Evolutionary conservation across 1,284 basidiomycete genomes (phyloP), one percentile per base, ranked within the genome.

Genomic region (Mycocalia duriaeana): DNA sequence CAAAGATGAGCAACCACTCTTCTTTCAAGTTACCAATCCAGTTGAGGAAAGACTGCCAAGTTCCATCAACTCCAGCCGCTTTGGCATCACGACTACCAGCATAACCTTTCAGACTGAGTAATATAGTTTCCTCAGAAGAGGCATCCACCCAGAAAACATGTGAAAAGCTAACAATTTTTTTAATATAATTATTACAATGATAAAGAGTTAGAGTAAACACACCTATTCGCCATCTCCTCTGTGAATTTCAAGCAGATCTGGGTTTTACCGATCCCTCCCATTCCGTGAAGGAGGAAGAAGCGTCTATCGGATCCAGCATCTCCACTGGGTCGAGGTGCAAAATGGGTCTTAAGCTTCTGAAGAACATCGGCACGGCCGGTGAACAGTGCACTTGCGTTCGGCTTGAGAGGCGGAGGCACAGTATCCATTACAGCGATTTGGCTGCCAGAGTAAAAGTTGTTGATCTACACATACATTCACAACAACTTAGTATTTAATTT

Each of bases 111-210:
- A 50, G 16, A 19, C 23, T 28, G 20, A 20, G 25, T 4, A 18
- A 16, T 18, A 50, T 50, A 16, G 49, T 47, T 25, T 18, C 25
- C 18, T 47, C 18, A 23, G 45, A 47, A 23, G 49, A 47, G 19
- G 49, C 49, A 48, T 50, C 49, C 44, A 50, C 41, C 49, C 49
- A 50, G 25, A 50, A 47, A 6, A 50, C 34, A 41, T 48, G 11
- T 24, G 49, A 50, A 25, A 50, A 47, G n/a, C 46, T 50, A 16
- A 8, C 31, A 34, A 34, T 3, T 14, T 34, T 13, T 16, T 34
- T 34, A 34, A 34, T 34, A 34, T 3, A 7, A 14, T 1, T 14
- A 14, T 4, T 5, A 34, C 6, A 34, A 34, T 8, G n/a, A 31
- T 34, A 14, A 13, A 34, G 31, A 13, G 16, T 34, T 34, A 34